A percentile compares a stretch with the other conserved stretches of the same genome.
phyloP scores from a whole-genome alignment of 768 basidiomycete genomes.

The Mycena leptocephala region DNA sequence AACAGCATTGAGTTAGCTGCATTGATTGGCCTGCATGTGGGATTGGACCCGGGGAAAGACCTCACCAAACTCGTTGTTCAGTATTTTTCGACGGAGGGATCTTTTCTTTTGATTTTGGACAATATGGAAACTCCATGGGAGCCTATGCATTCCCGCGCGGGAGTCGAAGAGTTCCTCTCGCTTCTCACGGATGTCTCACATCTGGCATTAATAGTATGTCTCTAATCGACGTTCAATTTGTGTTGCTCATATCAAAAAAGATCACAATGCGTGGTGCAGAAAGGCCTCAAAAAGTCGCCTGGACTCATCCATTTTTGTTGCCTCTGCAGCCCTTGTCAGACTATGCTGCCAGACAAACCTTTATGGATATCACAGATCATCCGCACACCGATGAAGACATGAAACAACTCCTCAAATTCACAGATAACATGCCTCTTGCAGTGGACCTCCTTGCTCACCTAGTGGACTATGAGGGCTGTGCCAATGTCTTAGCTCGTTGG shows the following conservation, averaged over 20 bases:
- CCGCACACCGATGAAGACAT: not conserved
- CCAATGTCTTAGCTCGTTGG: not conserved
- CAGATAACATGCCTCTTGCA: not conserved
- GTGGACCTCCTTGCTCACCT: not conserved
- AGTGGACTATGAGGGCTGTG: not conserved
- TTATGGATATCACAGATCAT: not conserved
- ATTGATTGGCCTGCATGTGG: not conserved
- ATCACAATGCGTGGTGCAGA: not conserved
- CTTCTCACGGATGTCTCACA: not conserved
- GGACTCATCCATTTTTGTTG: not conserved
- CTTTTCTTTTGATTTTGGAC: not conserved
- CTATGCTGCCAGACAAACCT: not conserved
- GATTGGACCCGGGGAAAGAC: not conserved
- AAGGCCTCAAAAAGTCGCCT: not conserved
- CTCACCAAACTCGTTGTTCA: not conserved
- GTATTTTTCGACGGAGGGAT: not conserved
- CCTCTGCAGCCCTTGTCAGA: not conserved
- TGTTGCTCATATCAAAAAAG: not conserved
- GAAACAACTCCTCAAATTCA: not conserved
- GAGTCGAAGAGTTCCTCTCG: not conserved
- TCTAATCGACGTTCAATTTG: not conserved
- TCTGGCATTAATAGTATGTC: not conserved
- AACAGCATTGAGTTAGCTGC: not conserved
- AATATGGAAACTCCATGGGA: slow-evolving; percentile 7
- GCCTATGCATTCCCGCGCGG: not conserved